A percentile compares a stretch with the other conserved stretches of the same genome.
Evolutionary conservation across 108 stramenopile species (phyloP).

Genomic region (Epithemia pelagica): DNA sequence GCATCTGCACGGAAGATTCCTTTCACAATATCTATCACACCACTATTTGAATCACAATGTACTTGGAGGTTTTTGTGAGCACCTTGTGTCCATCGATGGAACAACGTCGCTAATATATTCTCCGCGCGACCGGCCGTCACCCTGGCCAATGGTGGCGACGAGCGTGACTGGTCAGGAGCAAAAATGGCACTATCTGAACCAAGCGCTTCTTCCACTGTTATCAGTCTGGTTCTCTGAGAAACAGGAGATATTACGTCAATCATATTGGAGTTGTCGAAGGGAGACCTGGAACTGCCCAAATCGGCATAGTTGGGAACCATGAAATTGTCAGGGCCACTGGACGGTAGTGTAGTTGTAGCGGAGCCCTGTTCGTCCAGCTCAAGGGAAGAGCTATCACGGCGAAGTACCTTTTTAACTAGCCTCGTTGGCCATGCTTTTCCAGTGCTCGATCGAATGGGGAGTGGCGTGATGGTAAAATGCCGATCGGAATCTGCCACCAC

Average conservation of each 20-base stretch:
- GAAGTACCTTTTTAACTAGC: not conserved
- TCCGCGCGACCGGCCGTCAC: not conserved
- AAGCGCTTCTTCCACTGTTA: not conserved
- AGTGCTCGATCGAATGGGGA: not conserved
- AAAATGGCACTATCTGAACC: not conserved
- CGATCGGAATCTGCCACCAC: not conserved
- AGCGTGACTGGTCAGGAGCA: not conserved
- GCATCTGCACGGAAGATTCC: slow-evolving; percentile 19
- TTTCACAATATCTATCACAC: slow-evolving; percentile 9
- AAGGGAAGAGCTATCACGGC: not conserved
- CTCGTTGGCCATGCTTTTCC: not conserved
- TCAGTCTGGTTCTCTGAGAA: not conserved
- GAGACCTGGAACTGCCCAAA: not conserved
- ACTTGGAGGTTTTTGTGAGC: slow-evolving; percentile 15
- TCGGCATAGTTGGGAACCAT: not conserved
- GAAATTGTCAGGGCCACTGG: not conserved
- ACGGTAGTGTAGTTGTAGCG: too few species aligned
- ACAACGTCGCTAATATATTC: not conserved
- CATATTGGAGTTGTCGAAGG: too few species aligned
- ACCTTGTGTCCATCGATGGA: slow-evolving; percentile 12
- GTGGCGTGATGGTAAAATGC: not conserved
- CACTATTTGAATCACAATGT: slow-evolving; percentile 8
- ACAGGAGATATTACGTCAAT: too few species aligned
- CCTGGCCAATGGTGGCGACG: not conserved
- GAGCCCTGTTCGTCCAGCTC: not conserved